Evolutionary conservation across 129 eudicot genomes (phyloP).

Genomic region (Kitagawia praeruptora): DNA sequence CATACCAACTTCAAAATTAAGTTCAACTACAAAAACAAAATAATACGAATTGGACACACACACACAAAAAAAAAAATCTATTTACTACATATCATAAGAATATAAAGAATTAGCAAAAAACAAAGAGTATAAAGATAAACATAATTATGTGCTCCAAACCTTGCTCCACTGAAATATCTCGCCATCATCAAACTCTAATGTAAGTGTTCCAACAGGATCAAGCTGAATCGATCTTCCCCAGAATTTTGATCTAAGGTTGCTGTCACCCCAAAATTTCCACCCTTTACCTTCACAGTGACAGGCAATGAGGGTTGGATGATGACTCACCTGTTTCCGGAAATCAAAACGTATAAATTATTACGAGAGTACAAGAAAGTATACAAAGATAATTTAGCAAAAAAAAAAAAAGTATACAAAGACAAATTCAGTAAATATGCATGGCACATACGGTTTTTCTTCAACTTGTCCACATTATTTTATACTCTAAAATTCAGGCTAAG

Average conservation of each 20-base stretch:
- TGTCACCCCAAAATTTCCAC: constrained; percentile 87
- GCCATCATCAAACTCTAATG: constrained; percentile 85
- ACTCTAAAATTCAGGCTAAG: neutral
- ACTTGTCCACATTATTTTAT: neutral
- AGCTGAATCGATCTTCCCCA: constrained; percentile 88
- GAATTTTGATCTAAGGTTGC: constrained; percentile 71
- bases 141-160: constrained; percentile 23
- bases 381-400: too few species aligned
- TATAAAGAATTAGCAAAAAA: too few species aligned
- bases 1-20: neutral
- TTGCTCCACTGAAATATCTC: constrained; percentile 93
- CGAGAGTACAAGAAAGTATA: neutral
- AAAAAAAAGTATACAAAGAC: neutral
- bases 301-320: constrained; percentile 88
- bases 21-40: neutral
- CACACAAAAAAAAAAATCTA: neutral
- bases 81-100: neutral
- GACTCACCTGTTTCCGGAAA: constrained; percentile 59
- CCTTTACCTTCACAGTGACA: constrained; percentile 93
- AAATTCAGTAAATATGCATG: neutral
- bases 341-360: neutral
- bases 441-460: neutral
- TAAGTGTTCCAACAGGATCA: constrained; percentile 80
- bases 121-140: constrained; percentile 4
- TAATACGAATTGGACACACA: neutral